Evolutionary conservation across 2,329 filamentous ascomycete genomes (phyloP).

Genomic region (Aspergillus luchuensis): DNA sequence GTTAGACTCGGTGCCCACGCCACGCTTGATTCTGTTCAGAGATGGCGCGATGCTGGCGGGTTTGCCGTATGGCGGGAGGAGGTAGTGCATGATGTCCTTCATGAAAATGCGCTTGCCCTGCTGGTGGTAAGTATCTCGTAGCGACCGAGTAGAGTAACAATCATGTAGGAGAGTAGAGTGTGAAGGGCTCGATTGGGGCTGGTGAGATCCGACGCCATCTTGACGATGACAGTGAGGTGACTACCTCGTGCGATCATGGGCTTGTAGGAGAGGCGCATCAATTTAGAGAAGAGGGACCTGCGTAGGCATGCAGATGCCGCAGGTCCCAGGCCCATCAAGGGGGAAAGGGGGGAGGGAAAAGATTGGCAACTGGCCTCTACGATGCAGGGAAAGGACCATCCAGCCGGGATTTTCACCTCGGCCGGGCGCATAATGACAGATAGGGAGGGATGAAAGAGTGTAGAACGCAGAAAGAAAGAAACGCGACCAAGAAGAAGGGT

Average conservation of each 20-base stretch:
- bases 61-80: constrained; percentile 73
- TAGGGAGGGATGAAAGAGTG: background rate
- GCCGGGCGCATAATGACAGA: background rate
- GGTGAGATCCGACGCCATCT: constrained; percentile 12
- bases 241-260: background rate
- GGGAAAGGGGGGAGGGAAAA: too few relatives aligned
- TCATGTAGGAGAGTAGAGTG: background rate
- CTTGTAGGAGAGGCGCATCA: background rate
- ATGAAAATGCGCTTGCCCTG: constrained; percentile 93
- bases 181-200: background rate
- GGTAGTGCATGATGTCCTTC: constrained; percentile 96
- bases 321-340: background rate
- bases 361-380: background rate
- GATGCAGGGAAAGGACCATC: background rate
- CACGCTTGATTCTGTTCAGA: constrained; percentile 61
- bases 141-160: constrained; percentile 13
- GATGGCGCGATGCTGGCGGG: constrained; percentile 74
- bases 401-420: constrained; percentile 3
- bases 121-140: constrained; percentile 44
- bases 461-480: constrained; percentile 20
- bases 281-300: background rate
- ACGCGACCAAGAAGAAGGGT: constrained; percentile 30
- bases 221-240: background rate
- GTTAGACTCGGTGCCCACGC: constrained; percentile 51
- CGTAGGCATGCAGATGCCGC: too few relatives aligned